These are phyloP conservation scores for Xylariaceae sp. DNA, from an alignment of 2,329 filamentous ascomycete species.

Conservation along the genomic window DNA sequence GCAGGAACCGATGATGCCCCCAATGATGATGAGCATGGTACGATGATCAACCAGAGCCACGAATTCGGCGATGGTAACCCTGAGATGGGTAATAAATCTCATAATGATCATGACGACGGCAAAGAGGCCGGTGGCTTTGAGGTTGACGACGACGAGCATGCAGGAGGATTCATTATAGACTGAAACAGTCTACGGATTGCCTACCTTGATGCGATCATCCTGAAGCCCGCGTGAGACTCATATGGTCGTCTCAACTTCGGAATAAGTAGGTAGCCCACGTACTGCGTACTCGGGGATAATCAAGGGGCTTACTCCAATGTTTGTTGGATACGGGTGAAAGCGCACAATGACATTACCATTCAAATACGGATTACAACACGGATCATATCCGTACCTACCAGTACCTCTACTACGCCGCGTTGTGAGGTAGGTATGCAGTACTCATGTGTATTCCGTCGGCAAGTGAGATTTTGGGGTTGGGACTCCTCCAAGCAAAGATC, in stretches of 20 bases:
- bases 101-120: neutral
- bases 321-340: too few relatives aligned
- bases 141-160: constrained; percentile 33
- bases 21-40: constrained; percentile 30
- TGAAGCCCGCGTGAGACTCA: neutral
- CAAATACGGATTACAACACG: too few relatives aligned
- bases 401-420: neutral
- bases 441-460: too few relatives aligned
- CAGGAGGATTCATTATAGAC: constrained; percentile 39
- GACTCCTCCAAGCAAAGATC: too few relatives aligned
- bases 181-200: constrained; percentile 18
- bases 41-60: constrained; percentile 37
- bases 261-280: neutral
- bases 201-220: neutral
- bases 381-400: too few relatives aligned
- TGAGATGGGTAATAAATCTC: constrained; percentile 29
- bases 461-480: too few relatives aligned
- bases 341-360: too few relatives aligned
- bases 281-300: neutral
- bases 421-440: too few relatives aligned
- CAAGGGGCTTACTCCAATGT: neutral
- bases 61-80: constrained; percentile 42
- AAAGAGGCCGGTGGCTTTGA: constrained; percentile 38
- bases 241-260: neutral
- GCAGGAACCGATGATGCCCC: constrained; percentile 43